These are phyloP conservation scores for Curvularia lunata DNA, from an alignment of 2,329 filamentous ascomycete species.

Conservation along the genomic window DNA sequence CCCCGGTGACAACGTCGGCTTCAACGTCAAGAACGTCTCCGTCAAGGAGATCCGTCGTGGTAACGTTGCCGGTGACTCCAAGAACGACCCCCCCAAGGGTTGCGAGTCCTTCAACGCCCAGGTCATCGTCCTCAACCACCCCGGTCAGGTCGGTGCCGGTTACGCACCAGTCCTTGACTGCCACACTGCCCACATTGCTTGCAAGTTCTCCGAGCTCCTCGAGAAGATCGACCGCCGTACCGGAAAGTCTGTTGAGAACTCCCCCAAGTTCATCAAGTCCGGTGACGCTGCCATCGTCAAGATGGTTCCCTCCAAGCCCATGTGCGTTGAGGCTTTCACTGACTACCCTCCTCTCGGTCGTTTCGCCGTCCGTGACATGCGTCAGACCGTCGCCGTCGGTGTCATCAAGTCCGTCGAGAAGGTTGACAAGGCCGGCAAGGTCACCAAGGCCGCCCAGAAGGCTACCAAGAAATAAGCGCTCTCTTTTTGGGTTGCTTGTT, in stretches of 20 bases:
- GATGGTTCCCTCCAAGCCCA: conserved; percentile 99
- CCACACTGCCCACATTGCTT: conserved; percentile 99
- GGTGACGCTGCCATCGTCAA: conserved; percentile 99
- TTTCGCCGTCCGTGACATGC: conserved; percentile 99
- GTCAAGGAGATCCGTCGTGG: conserved; percentile 99
- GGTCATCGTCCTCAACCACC: conserved; percentile 99
- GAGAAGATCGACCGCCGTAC: conserved; percentile 99
- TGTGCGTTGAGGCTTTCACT: conserved; percentile 99
- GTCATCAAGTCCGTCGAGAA: conserved; percentile 77
- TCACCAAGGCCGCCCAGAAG: conserved; percentile 57
- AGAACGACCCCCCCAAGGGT: conserved; percentile 94
- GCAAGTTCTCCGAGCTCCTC: conserved; percentile 99
- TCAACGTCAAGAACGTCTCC: conserved; percentile 99
- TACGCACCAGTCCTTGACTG: conserved; percentile 99
- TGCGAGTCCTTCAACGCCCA: conserved; percentile 97
- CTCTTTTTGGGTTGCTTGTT: conserved; percentile 39
- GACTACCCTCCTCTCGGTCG: conserved; percentile 99
- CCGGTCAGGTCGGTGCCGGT: conserved; percentile 97
- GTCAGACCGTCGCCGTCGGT: conserved; percentile 81
- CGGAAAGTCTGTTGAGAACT: conserved; percentile 91
- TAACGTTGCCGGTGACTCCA: conserved; percentile 99
- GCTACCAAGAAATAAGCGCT: conserved; percentile 52
- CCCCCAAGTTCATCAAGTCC: conserved; percentile 99
- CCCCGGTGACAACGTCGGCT: conserved; percentile 99
- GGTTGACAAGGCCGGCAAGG: conserved; percentile 58